These are phyloP conservation scores for Pyrus bretschneideri DNA, from an alignment of 306 rosid genomes.

Conservation along the genomic window DNA sequence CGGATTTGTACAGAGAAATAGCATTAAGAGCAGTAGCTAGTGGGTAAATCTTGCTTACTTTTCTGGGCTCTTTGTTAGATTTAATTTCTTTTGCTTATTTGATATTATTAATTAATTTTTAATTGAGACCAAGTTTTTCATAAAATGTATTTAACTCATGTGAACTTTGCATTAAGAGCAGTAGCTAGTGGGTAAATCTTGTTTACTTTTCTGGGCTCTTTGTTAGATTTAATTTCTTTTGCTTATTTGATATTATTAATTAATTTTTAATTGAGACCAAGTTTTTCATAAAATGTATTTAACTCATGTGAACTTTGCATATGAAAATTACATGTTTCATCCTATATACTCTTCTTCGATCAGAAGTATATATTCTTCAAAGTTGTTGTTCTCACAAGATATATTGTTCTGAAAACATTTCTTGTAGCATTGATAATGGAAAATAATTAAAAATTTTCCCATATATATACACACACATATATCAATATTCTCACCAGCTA, in stretches of 20 bases:
- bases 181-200: background rate
- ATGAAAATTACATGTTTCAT: background rate
- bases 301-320: background rate
- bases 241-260: background rate
- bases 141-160: background rate
- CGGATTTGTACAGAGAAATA: background rate
- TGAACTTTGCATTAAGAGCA: background rate
- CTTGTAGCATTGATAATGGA: background rate
- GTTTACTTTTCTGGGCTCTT: background rate
- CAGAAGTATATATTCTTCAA: background rate
- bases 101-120: background rate
- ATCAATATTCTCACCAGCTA: background rate
- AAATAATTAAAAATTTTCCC: background rate
- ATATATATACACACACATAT: background rate
- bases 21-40: background rate
- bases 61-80: background rate
- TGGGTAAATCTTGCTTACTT: background rate
- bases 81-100: background rate
- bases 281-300: background rate
- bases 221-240: background rate
- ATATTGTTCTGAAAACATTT: background rate
- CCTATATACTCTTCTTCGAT: background rate
- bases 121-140: background rate
- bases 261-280: background rate
- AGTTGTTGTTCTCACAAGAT: background rate